phyloP scores from a whole-genome alignment of 2,329 filamentous ascomycete genomes.

The Xylaria sp. region DNA sequence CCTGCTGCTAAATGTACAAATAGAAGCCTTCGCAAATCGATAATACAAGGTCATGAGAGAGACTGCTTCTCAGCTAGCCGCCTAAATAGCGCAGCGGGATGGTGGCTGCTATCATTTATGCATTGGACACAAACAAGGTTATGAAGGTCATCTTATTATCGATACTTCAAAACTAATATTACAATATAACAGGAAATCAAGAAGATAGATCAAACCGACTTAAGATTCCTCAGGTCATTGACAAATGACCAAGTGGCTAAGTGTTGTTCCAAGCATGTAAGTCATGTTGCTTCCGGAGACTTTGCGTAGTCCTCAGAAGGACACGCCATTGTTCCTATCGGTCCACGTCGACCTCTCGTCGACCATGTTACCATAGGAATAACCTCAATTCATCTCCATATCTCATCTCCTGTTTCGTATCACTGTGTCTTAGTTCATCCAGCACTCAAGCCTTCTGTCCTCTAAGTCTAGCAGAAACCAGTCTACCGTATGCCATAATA shows the following conservation, averaged over 20 bases:
- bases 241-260: not conserved
- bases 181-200: not conserved
- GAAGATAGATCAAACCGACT: not conserved
- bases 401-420: not conserved
- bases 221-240: too few relatives aligned
- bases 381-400: too few relatives aligned
- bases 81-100: not conserved
- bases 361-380: too few relatives aligned
- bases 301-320: not conserved
- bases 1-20: too few relatives aligned
- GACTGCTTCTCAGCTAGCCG: not conserved
- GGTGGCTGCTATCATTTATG: too few relatives aligned
- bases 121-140: too few relatives aligned
- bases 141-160: too few relatives aligned
- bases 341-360: not conserved
- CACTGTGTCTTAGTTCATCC: not conserved
- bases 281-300: not conserved
- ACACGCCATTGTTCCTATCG: not conserved
- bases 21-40: too few relatives aligned
- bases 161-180: too few relatives aligned
- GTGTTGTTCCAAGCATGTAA: not conserved
- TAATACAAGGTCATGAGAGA: too few relatives aligned
- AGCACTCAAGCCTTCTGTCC: not conserved
- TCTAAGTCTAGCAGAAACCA: conserved; percentile 17
- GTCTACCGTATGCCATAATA: conserved; percentile 7